Percentiles rank a stretch among this genome's conserved stretches.
Evolutionary conservation across 169 alveolate species (phyloP).

Genomic region (Plasmodium berghei): DNA sequence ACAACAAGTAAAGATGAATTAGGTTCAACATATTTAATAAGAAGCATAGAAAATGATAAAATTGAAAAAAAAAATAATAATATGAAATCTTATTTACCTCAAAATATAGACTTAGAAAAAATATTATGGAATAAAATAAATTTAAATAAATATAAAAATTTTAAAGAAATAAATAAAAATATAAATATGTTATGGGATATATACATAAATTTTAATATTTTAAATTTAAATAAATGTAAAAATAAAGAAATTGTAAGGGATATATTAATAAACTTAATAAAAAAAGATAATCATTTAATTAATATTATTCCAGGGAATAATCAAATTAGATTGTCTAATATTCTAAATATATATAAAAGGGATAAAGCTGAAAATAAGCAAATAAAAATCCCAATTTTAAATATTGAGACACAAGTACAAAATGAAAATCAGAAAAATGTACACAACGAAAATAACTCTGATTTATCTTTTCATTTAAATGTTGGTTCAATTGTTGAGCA

Average conservation of each 20-base stretch:
- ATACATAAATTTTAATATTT: constrained; percentile 10
- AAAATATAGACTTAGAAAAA: constrained; percentile 30
- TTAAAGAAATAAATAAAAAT: constrained; percentile 10
- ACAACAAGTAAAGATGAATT: no score
- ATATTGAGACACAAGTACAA: no score
- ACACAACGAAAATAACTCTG: no score
- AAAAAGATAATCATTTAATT: constrained; percentile 21
- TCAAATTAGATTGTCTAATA: not conserved
- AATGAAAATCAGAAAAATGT: no score
- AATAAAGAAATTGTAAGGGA: constrained; percentile 19
- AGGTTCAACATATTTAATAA: not conserved
- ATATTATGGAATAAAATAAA: constrained; percentile 28
- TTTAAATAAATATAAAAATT: constrained; percentile 1
- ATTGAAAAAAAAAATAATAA: not conserved
- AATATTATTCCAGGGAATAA: constrained; percentile 6
- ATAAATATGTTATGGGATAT: constrained; percentile 26
- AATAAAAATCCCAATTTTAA: no score
- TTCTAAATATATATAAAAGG: not conserved
- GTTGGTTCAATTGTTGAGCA: no score
- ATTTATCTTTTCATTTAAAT: no score
- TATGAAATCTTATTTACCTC: constrained; percentile 2
- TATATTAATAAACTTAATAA: constrained; percentile 2
- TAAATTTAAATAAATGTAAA: constrained; percentile 12
- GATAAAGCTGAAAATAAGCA: no score
- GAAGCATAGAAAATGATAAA: not conserved